Base-by-base conservation (phyloP, 148 eudicot genomes). In the Nepenthes gracilis region DNA sequence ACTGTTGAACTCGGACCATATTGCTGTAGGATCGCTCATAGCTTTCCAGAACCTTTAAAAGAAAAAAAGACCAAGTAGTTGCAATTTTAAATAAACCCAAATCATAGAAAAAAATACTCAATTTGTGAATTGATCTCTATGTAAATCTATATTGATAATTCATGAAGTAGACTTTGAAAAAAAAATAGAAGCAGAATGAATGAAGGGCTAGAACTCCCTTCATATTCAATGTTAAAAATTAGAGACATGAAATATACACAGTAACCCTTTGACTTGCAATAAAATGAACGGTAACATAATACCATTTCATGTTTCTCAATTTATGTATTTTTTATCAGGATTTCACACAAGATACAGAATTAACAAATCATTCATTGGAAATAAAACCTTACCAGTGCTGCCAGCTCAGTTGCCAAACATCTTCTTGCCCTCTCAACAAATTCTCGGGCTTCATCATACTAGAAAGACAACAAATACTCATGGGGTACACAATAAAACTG, bases 1-100 rank as follows among this genome's bases (percentile, higher is more conserved):
- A 73, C 68, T 93, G 99, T 70, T 93, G 99, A 75, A 86, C 94
- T 65, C 99, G 95, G 64, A 93, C 99, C 99, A 93, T 93, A 77
- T 89, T 93, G 74, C 74, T 89, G 74, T 89, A 93, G 40, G 97
- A 95, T 60, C 97, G 97, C 59, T 93, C 99, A 47, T 89, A 93
- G 80, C 99, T 93, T 78, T 93, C 99, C 57, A 93, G 62, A 59
- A 93, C 99, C 99, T 93, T 75, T 8, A 33, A 57, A 37, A 69
- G 9, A 50, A 40, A 55, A 65, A 72, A 54, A 55, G 43, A 12
- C 35, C 13, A 59, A 9, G 53, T 1, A 43, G n/a, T 12, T 5
- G 9, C 36, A 32, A 12, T 23, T 55, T 55, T 33, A 13, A 8
- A 40, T 4, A 3, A 4, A 40, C 4, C 45, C 8, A 40, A 40